Evolutionary conservation across 805 yeast genomes (phyloP).

Genomic region (Nakazawaea sp.): DNA sequence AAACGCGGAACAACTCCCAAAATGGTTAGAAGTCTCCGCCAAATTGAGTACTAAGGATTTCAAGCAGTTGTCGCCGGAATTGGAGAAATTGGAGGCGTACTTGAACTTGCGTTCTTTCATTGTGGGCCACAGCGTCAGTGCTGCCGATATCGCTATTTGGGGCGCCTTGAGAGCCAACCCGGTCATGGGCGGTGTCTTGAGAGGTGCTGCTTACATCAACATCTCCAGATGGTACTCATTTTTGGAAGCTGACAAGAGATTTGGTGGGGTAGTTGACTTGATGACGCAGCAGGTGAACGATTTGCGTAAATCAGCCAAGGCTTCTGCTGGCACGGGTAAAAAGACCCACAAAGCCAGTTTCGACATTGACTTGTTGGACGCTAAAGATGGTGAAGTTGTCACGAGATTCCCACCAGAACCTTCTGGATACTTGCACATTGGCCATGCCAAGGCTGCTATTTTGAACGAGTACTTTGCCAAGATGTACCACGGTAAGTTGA

Average conservation of each 20-base stretch:
- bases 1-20: constrained; percentile 30
- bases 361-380: constrained; percentile 88
- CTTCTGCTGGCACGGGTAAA: constrained; percentile 48
- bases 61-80: constrained; percentile 69
- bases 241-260: constrained; percentile 58
- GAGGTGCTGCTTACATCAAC: constrained; percentile 77
- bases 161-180: constrained; percentile 92
- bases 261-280: constrained; percentile 63
- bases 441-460: constrained; percentile 98
- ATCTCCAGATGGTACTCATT: constrained; percentile 90
- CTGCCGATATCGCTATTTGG: constrained; percentile 88
- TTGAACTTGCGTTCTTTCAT: constrained; percentile 80
- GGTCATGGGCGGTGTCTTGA: constrained; percentile 84
- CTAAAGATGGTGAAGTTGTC: constrained; percentile 90
- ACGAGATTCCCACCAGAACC: constrained; percentile 99
- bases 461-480: constrained; percentile 95
- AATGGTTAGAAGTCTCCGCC: constrained; percentile 66
- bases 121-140: constrained; percentile 56
- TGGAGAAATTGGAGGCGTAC: constrained; percentile 77
- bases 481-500: constrained; percentile 91
- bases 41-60: constrained; percentile 79
- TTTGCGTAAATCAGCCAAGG: constrained; percentile 52
- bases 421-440: constrained; percentile 97
- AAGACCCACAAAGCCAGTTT: constrained; percentile 91
- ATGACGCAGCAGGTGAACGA: constrained; percentile 67